Base-by-base conservation (phyloP, 352 stramenopile species). In the Phytophthora pisi region DNA sequence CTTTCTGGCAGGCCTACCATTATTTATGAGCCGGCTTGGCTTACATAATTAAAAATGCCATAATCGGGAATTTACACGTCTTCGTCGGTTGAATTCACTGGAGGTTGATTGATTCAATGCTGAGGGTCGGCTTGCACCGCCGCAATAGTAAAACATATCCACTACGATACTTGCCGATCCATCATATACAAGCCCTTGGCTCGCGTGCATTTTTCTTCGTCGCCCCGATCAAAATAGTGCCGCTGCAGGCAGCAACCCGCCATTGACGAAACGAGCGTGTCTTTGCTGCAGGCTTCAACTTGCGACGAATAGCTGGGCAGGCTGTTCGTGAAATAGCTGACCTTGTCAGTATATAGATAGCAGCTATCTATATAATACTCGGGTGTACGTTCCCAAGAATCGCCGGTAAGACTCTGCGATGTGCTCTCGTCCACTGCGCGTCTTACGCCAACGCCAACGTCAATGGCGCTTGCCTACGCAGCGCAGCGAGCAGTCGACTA, bases 231-330 rank as follows among this genome's bases (percentile, higher is more conserved):
- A 50, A 50, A 53, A 53, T 53, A 53, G 24, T 10, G 20, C 31
- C 9, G 31, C 11, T 38, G 9, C 31, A 38, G 31, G 38, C 38
- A 45, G 38, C 15, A 45, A 3, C 2, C 2, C 15, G 47, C 26
- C 8, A 34, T 52, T 56, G 50, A 43, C 28, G 50, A 56, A 56
- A 56, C 10, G 51, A 56, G 30, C 2, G 7, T 56, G 51, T 42
- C 51, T 45, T 20, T 56, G 28, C 47, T 11, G 7, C 23, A 10
- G 47, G 9, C 28, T 42, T 55, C 13, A 13, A 16, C 11, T n/a
- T 52, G 46, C 46, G 28, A 55, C 11, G 16, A 23, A 15, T 5
- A 10, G 18, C 4, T 42, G 11, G 36, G 13, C 50, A 16, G 3
- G 43, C 43, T 26, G 43, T 24, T 50, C n/a, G n/a, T 13, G 43